These are phyloP conservation scores for Parascedosporium putredinis DNA, from an alignment of 2,329 filamentous ascomycete genomes.

Conservation along the genomic window DNA sequence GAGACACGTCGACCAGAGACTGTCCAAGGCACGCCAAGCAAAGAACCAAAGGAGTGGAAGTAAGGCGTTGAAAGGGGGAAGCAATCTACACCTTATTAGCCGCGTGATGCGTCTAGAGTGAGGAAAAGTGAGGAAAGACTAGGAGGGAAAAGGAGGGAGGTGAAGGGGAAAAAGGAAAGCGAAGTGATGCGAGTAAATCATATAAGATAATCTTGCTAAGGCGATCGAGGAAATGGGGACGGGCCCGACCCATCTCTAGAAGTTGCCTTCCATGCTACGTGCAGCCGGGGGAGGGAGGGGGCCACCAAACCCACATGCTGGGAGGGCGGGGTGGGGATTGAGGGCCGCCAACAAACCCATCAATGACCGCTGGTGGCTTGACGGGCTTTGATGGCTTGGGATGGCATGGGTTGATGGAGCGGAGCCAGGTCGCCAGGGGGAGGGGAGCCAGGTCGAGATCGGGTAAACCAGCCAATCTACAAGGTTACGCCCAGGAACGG, in stretches of 20 bases:
- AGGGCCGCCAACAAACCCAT: no score
- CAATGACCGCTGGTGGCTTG: no score
- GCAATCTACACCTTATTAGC: conserved; percentile 5
- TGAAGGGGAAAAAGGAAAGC: background rate
- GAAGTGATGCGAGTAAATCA: conserved; percentile 2
- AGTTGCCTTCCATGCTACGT: no score
- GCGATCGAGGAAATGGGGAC: no score
- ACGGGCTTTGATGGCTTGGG: background rate
- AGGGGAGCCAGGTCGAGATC: background rate
- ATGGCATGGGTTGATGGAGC: background rate
- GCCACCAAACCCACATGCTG: no score
- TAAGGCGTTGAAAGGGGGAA: background rate
- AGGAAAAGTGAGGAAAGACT: background rate
- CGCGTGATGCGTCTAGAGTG: conserved; percentile 4
- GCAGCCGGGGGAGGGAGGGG: no score
- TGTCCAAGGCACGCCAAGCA: background rate
- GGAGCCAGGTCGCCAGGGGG: no score
- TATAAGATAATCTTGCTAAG: conserved; percentile 1
- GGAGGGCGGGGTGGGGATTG: no score
- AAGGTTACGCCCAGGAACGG: background rate
- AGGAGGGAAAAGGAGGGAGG: background rate
- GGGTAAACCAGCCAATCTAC: background rate
- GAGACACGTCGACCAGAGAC: background rate
- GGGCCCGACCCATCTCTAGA: no score
- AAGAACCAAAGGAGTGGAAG: background rate